A percentile compares a stretch with the other conserved stretches of the same genome.
phyloP scores from a whole-genome alignment of 2,329 filamentous ascomycete species.

The Aureobasidium subglaciale region DNA sequence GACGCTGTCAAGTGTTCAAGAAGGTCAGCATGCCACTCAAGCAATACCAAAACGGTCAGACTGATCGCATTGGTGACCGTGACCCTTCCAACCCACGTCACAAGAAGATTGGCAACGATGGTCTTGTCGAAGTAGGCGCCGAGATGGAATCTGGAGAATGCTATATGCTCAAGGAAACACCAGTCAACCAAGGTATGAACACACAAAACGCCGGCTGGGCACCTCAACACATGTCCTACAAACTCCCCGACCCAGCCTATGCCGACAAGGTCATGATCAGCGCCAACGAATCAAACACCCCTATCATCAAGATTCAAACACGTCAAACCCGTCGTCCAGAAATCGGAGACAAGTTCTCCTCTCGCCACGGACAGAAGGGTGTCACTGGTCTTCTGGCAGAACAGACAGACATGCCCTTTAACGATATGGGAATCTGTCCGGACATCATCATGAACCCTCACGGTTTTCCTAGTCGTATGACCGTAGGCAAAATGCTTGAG shows the following conservation, averaged over 20 bases:
- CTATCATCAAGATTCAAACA: conserved; percentile 88
- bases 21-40: conserved; percentile 85
- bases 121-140: conserved; percentile 79
- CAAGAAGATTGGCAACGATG: conserved; percentile 73
- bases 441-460: conserved; percentile 99
- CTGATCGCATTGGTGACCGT: conserved; percentile 55
- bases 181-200: conserved; percentile 68
- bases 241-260: conserved; percentile 74
- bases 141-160: conserved; percentile 71
- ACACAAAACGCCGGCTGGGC: conserved; percentile 33
- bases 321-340: conserved; percentile 93
- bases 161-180: conserved; percentile 84
- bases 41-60: conserved; percentile 75
- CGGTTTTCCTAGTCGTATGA: conserved; percentile 99
- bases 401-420: conserved; percentile 95
- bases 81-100: conserved; percentile 47
- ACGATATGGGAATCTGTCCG: conserved; percentile 80
- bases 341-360: conserved; percentile 97
- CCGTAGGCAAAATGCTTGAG: conserved; percentile 94
- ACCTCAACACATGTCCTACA: conserved; percentile 29
- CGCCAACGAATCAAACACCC: conserved; percentile 76
- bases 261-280: conserved; percentile 97
- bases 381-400: conserved; percentile 95
- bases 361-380: conserved; percentile 95
- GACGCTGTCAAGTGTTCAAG: conserved; percentile 94